These are phyloP conservation scores for Craterostigma plantagineum DNA, from an alignment of 257 asterid species.

Conservation along the genomic window DNA sequence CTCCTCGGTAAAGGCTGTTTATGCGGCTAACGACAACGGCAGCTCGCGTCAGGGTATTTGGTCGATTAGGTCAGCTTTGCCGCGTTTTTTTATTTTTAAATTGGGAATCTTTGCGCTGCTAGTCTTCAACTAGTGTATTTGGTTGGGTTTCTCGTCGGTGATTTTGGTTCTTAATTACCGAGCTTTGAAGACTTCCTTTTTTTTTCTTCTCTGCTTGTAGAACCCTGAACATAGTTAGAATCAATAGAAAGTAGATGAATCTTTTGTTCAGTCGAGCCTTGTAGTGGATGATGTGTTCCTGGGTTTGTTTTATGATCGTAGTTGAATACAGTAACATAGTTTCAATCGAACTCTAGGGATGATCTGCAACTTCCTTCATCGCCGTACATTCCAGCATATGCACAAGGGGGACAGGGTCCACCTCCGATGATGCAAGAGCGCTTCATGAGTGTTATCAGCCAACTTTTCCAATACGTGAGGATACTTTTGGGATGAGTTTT, in stretches of 20 bases:
- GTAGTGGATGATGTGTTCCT: background rate
- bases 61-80: constrained; percentile 62
- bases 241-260: background rate
- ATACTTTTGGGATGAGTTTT: constrained; percentile 5
- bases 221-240: background rate
- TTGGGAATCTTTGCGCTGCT: background rate
- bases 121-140: background rate
- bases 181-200: too few relatives aligned
- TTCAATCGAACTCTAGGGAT: constrained; percentile 26
- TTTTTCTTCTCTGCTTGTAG: too few relatives aligned
- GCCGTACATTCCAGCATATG: constrained; percentile 61
- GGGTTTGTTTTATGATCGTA: constrained; percentile 8
- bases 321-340: background rate
- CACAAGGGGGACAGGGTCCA: constrained; percentile 75
- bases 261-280: background rate
- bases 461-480: constrained; percentile 83
- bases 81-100: background rate
- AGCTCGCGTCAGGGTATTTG: constrained; percentile 41
- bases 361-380: constrained; percentile 78
- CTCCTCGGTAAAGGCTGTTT: constrained; percentile 29
- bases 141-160: background rate
- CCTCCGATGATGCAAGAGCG: constrained; percentile 84
- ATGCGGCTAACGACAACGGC: constrained; percentile 20
- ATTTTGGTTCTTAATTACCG: too few relatives aligned
- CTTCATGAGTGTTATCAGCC: constrained; percentile 88